Evolutionary conservation across 768 basidiomycete species (phyloP).

Genomic region (Suillus bovinus): DNA sequence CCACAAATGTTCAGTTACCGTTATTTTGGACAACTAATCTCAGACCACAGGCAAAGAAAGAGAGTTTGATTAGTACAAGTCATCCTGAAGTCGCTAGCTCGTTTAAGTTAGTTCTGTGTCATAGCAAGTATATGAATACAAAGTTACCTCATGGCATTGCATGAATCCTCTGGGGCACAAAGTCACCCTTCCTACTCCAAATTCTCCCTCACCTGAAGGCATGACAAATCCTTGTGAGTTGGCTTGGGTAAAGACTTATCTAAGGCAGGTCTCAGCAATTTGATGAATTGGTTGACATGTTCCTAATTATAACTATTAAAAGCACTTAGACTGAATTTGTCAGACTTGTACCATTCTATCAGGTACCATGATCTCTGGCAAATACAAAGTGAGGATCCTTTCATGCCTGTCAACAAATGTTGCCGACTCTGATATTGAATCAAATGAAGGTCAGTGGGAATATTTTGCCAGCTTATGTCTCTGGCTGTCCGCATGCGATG

Average conservation of each 20-base stretch:
- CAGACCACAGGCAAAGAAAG: no score
- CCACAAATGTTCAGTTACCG: background rate
- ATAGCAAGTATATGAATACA: no score
- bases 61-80: no score
- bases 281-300: no score
- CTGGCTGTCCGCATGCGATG: background rate
- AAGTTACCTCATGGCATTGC: background rate
- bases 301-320: no score
- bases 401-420: background rate
- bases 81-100: no score
- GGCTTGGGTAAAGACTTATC: no score
- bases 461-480: background rate
- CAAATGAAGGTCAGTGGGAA: background rate
- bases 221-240: background rate
- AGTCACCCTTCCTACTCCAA: background rate
- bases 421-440: background rate
- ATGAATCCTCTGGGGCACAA: background rate
- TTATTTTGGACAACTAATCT: slow-evolving; percentile 2
- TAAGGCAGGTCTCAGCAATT: no score
- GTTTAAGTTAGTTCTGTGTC: no score
- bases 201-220: background rate
- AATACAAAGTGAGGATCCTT: background rate
- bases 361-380: background rate
- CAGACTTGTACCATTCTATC: background rate
- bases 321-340: no score